phyloP scores from a whole-genome alignment of 1,284 basidiomycete species.

The Mycosarcoma maydis region DNA sequence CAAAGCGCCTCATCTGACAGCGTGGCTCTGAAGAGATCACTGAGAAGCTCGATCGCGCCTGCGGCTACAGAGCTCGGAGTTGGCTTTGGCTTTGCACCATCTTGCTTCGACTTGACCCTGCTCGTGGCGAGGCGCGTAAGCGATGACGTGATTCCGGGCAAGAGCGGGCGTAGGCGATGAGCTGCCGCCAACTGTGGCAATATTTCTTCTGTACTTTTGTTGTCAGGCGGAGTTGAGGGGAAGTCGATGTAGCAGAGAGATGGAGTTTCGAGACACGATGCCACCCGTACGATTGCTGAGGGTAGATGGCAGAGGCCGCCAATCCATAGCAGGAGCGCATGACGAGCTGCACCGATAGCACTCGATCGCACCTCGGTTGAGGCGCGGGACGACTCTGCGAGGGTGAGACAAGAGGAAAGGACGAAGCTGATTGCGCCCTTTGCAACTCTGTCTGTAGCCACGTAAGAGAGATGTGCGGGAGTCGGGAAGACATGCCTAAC shows the following conservation, averaged over 20 bases:
- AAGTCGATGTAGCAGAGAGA: neutral
- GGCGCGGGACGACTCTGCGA: constrained; percentile 24
- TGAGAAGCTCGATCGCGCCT: constrained; percentile 13
- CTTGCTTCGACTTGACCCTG: constrained; percentile 14
- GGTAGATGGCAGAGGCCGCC: constrained; percentile 10
- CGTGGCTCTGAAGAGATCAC: constrained; percentile 20
- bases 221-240: neutral
- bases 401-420: constrained; percentile 21
- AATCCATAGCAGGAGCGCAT: constrained; percentile 33
- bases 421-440: constrained; percentile 42
- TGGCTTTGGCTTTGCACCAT: neutral
- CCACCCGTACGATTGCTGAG: neutral
- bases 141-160: constrained; percentile 37
- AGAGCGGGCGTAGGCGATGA: constrained; percentile 19
- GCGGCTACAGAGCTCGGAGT: constrained; percentile 23
- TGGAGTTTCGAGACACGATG: neutral
- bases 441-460: constrained; percentile 13
- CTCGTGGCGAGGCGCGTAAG: constrained; percentile 36
- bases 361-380: neutral
- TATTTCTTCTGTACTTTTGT: neutral
- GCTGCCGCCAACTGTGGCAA: neutral
- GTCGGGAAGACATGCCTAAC: constrained; percentile 13
- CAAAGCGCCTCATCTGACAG: constrained; percentile 9
- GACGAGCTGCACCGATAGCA: constrained; percentile 12
- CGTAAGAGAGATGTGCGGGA: constrained; percentile 15